These are phyloP conservation scores for Kodamaea arcana DNA, from an alignment of 1,139 yeast species.

Conservation along the genomic window DNA sequence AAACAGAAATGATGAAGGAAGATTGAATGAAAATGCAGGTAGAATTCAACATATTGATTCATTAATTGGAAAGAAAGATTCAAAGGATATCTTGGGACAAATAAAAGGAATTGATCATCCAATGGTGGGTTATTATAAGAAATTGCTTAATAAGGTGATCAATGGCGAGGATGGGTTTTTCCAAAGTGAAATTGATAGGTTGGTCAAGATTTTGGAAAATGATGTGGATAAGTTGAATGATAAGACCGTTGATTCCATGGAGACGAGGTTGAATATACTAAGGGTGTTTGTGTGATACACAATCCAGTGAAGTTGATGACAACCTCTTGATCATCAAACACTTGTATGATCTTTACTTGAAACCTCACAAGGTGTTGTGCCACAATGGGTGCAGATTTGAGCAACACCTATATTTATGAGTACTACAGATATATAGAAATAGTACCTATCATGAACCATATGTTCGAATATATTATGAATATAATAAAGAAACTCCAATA, in stretches of 20 bases:
- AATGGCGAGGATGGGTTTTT: constrained; percentile 48
- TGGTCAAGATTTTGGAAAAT: constrained; percentile 41
- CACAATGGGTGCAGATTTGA: no score
- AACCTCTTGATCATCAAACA: no score
- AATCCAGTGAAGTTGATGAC: no score
- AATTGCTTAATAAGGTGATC: constrained; percentile 46
- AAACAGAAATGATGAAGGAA: constrained; percentile 50
- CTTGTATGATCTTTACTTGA: no score
- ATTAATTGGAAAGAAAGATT: constrained; percentile 20
- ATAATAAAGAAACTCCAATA: no score
- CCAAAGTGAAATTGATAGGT: constrained; percentile 48
- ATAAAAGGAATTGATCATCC: constrained; percentile 7
- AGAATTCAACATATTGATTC: constrained; percentile 41
- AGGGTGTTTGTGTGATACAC: no score
- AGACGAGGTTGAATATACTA: constrained; percentile 48
- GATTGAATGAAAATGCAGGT: constrained; percentile 52
- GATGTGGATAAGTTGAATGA: constrained; percentile 30
- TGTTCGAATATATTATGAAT: no score
- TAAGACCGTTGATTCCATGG: constrained; percentile 40
- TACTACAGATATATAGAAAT: no score
- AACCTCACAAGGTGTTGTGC: no score
- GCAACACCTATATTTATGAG: no score
- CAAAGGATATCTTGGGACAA: constrained; percentile 14
- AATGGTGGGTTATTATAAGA: constrained; percentile 41
- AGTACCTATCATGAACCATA: no score